Evolutionary conservation across 2,329 filamentous ascomycete genomes (phyloP).

Genomic region (Aureobasidium sp.): DNA sequence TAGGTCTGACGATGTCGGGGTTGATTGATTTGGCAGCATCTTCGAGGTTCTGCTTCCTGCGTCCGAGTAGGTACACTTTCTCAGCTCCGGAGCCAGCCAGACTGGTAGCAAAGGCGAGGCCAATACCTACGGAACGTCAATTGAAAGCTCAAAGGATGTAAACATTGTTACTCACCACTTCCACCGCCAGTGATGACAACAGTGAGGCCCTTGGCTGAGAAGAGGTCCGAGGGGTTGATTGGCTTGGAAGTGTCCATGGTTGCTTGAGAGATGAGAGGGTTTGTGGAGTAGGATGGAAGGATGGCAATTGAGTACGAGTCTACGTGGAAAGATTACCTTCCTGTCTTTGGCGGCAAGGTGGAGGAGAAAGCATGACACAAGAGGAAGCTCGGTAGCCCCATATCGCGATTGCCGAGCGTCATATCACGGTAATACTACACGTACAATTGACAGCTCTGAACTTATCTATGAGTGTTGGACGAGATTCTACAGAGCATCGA

Average conservation of each 20-base stretch:
- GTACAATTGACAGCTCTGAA: too few species aligned
- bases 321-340: neutral
- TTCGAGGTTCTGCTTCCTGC: slow-evolving; percentile 28
- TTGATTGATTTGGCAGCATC: slow-evolving; percentile 27
- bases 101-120: slow-evolving; percentile 25
- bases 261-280: neutral
- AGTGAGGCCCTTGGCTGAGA: slow-evolving; percentile 32
- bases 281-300: neutral
- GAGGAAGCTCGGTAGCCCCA: slow-evolving; percentile 6
- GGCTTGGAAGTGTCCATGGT: slow-evolving; percentile 28
- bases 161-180: slow-evolving; percentile 24
- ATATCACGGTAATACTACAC: neutral
- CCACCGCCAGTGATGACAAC: slow-evolving; percentile 35
- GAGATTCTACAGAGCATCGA: neutral
- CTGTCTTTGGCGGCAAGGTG: neutral
- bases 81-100: slow-evolving; percentile 28
- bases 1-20: slow-evolving; percentile 27
- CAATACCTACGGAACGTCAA: slow-evolving; percentile 11
- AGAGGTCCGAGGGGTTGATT: slow-evolving; percentile 27
- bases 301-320: neutral
- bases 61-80: slow-evolving; percentile 34
- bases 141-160: too few species aligned
- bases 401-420: neutral
- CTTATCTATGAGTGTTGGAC: too few species aligned
- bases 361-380: neutral